Percentiles rank a stretch among this genome's conserved stretches.
These are phyloP conservation scores for Didymella keratinophila DNA, from an alignment of 2,329 filamentous ascomycete genomes.

Conservation along the genomic window DNA sequence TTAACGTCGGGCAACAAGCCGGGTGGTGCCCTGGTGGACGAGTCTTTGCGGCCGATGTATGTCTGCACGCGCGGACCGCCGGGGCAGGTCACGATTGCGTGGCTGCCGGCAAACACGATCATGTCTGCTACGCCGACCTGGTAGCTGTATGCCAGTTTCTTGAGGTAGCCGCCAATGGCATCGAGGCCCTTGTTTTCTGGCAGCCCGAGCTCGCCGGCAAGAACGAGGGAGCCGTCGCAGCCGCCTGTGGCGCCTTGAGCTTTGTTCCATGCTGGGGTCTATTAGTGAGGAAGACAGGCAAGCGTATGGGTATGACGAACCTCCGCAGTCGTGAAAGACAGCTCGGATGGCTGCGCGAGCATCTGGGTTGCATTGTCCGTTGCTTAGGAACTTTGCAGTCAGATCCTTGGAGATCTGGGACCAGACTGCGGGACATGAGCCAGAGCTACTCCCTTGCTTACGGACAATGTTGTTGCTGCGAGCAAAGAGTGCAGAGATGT, in stretches of 20 bases:
- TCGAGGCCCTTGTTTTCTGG: constrained; percentile 53
- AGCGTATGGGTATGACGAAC: constrained; percentile 14
- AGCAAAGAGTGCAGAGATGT: constrained; percentile 20
- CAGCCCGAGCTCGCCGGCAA: constrained; percentile 28
- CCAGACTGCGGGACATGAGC: constrained; percentile 22
- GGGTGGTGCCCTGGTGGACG: constrained; percentile 14
- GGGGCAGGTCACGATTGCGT: constrained; percentile 28
- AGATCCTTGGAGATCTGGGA: constrained; percentile 12
- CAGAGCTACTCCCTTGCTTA: not conserved
- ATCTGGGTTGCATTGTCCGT: constrained; percentile 26
- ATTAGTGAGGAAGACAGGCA: constrained; percentile 1
- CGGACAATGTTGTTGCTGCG: constrained; percentile 19
- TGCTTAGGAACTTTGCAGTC: constrained; percentile 29
- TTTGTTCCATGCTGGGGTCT: constrained; percentile 24
- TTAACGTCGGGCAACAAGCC: constrained; percentile 16
- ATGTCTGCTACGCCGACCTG: constrained; percentile 25
- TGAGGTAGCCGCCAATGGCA: constrained; percentile 48
- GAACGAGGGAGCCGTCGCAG: constrained; percentile 29
- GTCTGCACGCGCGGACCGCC: constrained; percentile 22
- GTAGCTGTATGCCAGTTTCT: constrained; percentile 49
- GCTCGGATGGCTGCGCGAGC: constrained; percentile 29
- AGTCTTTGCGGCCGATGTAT: constrained; percentile 28
- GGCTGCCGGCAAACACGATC: constrained; percentile 24
- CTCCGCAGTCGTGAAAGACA: constrained; percentile 32
- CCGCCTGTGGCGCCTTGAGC: constrained; percentile 23